Base-by-base conservation (phyloP, 441 rosid species). In the Populus hybrid region DNA sequence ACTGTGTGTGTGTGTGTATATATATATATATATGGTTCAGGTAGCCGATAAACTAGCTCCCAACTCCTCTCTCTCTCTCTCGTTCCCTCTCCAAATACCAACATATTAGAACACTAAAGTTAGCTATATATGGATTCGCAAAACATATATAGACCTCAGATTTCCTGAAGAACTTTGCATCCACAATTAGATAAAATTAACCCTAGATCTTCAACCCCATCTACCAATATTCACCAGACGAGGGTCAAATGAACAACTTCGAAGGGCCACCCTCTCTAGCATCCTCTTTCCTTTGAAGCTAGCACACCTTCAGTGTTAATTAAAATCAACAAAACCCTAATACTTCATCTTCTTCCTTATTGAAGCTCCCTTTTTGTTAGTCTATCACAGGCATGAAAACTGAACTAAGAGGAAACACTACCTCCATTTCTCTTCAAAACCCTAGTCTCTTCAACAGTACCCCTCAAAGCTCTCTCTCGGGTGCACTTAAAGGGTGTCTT, bases 401-500 rank as follows among this genome's bases (percentile, higher is more conserved):
- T 21, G 88, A 86, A 77, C 35, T 86, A 8, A 83, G 84, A 81
- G 79, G 81, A 73, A 88, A 82, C 79, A 46, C 79, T 12, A 46
- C 54, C 1, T 84, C 91, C 50, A 77, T 87, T 72, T 80, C 86
- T 70, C 82, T 83, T 70, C 88, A 85, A 76, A 85, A 74, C 78
- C 79, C 87, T 26, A 69, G 65, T 12, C 80, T 84, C 67, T 81
- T 84, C 78, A 78, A 75, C 78, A 24, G 24, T 24, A 9, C 34
- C 73, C 77, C 86, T 30, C 87, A 82, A n/a, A 73, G 16, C 34
- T 74, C 92, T 20, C 75, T 86, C 63, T 78, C 92, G 1, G 91
- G 92, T 28, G 89, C 87, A 28, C 89, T 89, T 26, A 77, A 66
- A 46, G 94, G 92, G 14, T 90, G 91, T 75, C 89, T 90, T 20